Evolutionary conservation across 257 asterid species (phyloP), one percentile per base, ranked within the genome.

Genomic region (Solanum virginianum): DNA sequence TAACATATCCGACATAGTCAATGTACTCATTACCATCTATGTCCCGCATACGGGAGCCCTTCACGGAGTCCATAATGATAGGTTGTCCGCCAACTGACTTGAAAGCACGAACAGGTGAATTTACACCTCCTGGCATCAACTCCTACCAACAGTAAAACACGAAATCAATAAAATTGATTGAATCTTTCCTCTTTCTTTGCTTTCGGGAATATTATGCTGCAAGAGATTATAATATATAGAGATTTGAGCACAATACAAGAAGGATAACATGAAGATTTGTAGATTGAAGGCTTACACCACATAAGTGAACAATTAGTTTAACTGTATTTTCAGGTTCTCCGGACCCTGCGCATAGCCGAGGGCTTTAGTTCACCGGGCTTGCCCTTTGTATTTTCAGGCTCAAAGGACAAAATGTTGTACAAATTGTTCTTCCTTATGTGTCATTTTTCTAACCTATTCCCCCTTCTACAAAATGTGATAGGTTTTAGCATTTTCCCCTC

Each of bases 101-200:
- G 90, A 97, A 97, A 87, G 99, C 99, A 80, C 99, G 98, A 9
- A 97, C 99, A 2, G 98, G 99, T 81, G 98, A 95, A 85, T 97
- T 97, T 57, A 97, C 99, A 88, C 99, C 99, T 85, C 99, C 99
- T 9, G 99, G 99, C 99, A 97, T 97, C 90, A 97, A 87, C 88
- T 95, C 99, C 99, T 97, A 90, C 71, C 82, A 85, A 71, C 45
- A 83, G 80, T 51, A 24, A 53, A 29, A 84, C 63, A 71, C 43
- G 53, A 85, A 60, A 39, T 63, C 43, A 26, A 26, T 26, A 63
- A 26, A 26, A 63, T 26, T 63, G 71, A 63, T 1, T 63, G 71
- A 63, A 26, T 26, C 71, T 63, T 63, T 63, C 10, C 20, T 63
- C 70, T 36, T 62, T 18, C 71, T 63, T 63, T 1, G 18, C 71